Base-by-base conservation (phyloP, 305 asterid genomes). In the Fraxinus greggii region DNA sequence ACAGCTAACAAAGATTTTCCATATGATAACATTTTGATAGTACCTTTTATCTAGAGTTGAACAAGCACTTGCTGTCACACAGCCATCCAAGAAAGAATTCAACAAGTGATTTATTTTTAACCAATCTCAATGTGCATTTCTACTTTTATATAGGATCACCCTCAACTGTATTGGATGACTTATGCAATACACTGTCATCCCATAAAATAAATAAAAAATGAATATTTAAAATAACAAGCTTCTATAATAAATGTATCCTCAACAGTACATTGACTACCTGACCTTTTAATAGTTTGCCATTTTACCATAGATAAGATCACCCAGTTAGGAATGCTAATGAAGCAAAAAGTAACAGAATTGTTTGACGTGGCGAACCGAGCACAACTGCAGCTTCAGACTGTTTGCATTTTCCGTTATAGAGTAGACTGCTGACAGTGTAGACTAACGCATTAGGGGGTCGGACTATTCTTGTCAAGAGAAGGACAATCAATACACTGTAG, bases 181-280 rank as follows among this genome's bases (percentile, higher is more conserved):
- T 69, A 6, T 69, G 75, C 75, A 69, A 69, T 31, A 29, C 36
- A 69, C 75, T 28, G 24, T 69, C 42, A 69, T 69, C 75, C 73
- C 35, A 63, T 28, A 69, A 29, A 26, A 69, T 29, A 29, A 69
- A 29, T 15, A 5, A 13, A 31, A 65, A 26, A 65, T 65, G n/a
- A n/a, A 65, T 5, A 65, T 65, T 65, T 24, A 28, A 65, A 28
- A 36, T 19, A 56, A 21, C 67, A 56, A 56, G 67, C 28, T 19
- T 56, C 67, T 56, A 28, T 23, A n/a, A 48, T 15, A 48, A 48
- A 48, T 48, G 59, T 45, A 45, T 15, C 56, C 56, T 19, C 56
- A 45, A 45, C 56, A 45, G 56, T 45, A 45, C 7, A 15, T 45
- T 15, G 56, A 45, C n/a, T 45, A 45, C 56, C 7, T 13, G 19